Evolutionary conservation across 176 grass and related monocot species (phyloP).

Genomic region (Typha latifolia): DNA sequence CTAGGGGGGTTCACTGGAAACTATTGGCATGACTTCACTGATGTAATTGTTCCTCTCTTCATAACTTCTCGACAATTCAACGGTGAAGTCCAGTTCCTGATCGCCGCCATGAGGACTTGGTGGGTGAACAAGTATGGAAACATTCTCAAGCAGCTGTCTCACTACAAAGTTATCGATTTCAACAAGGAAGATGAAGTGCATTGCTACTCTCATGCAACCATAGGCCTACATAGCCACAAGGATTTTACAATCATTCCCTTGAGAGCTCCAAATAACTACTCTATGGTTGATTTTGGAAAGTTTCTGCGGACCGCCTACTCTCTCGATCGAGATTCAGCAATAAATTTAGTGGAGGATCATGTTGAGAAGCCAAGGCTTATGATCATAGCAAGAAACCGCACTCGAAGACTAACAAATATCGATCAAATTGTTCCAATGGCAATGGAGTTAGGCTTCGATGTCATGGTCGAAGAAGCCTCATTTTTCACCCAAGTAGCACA

Average conservation of each 20-base stretch:
- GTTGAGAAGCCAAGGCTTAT: conserved; percentile 30
- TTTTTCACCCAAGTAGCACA: conserved; percentile 32
- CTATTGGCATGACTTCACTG: not conserved
- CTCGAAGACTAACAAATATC: conserved; percentile 44
- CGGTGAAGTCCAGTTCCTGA: not conserved
- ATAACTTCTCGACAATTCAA: not conserved
- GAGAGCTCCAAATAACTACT: not conserved
- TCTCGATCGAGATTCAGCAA: not conserved
- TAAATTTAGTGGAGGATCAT: not conserved
- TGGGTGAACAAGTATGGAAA: not conserved
- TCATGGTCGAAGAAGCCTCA: conserved; percentile 46
- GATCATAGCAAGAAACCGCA: conserved; percentile 61
- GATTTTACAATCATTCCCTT: not conserved
- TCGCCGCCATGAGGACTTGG: not conserved
- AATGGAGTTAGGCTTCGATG: conserved; percentile 36
- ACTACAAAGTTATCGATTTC: not conserved
- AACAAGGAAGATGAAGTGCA: not conserved
- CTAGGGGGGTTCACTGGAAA: not conserved
- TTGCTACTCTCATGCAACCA: not conserved
- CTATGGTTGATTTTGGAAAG: not conserved
- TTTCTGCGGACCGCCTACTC: not conserved
- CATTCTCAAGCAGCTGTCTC: not conserved
- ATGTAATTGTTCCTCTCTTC: conserved; percentile 1
- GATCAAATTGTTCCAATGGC: conserved; percentile 53
- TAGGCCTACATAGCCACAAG: conserved; percentile 3